phyloP scores from a whole-genome alignment of 2,329 filamentous ascomycete genomes.

The Pseudogymnoascus verrucosus region DNA sequence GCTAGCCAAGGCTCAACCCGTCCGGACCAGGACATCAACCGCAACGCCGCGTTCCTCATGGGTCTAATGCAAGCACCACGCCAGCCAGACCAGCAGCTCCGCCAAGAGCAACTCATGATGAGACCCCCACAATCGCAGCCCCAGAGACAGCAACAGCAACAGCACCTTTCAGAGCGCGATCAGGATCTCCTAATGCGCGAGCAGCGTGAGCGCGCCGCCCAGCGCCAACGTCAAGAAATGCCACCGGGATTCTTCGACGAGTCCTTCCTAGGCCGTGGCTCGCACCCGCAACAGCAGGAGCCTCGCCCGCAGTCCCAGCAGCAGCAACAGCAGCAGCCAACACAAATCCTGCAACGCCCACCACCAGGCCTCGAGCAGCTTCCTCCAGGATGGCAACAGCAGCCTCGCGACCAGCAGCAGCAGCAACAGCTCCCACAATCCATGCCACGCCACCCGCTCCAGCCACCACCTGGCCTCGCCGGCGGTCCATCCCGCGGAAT shows the following conservation, averaged over 20 bases:
- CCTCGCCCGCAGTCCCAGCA: constrained; percentile 38
- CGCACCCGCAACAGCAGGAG: constrained; percentile 20
- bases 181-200: constrained; percentile 25
- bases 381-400: constrained; percentile 46
- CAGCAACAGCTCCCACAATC: constrained; percentile 24
- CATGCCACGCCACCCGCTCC: constrained; percentile 42
- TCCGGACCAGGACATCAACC: constrained; percentile 43
- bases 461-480: constrained; percentile 51
- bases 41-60: constrained; percentile 77
- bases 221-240: constrained; percentile 30
- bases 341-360: constrained; percentile 58
- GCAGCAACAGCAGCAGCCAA: constrained; percentile 51
- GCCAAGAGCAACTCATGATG: constrained; percentile 45
- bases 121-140: constrained; percentile 27
- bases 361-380: constrained; percentile 53
- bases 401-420: constrained; percentile 34
- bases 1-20: constrained; percentile 43
- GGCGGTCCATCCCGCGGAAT: constrained; percentile 32
- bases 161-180: constrained; percentile 34
- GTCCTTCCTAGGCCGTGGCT: constrained; percentile 21
- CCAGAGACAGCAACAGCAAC: constrained; percentile 31
- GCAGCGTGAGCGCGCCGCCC: constrained; percentile 22
- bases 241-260: constrained; percentile 28
- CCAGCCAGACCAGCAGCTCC: constrained; percentile 41
- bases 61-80: constrained; percentile 62